Conservation (phyloP, 2,329 filamentous ascomycete genomes). For the Claviceps sp. region DNA sequence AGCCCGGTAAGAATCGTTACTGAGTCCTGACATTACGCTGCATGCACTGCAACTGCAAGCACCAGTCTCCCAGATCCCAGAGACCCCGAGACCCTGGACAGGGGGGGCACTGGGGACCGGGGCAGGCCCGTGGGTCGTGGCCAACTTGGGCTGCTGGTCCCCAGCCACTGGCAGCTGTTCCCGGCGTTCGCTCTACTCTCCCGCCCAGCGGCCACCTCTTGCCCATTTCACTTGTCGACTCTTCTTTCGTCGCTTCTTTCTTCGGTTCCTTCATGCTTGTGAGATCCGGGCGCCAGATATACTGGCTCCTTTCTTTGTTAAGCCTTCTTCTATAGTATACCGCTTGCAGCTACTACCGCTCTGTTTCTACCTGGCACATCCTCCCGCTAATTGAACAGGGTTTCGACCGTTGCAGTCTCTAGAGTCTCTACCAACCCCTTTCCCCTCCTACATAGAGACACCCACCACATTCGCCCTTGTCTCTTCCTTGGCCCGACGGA, state of each 20-base stretch:
- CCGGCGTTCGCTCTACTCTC: background rate
- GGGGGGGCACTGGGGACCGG: background rate
- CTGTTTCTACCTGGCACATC: background rate
- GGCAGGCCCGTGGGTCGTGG: background rate
- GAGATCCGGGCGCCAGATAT: background rate
- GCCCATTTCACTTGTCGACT: background rate
- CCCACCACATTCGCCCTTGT: background rate
- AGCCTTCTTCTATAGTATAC: background rate
- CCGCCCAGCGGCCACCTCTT: background rate
- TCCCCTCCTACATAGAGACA: background rate
- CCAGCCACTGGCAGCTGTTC: background rate
- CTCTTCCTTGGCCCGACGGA: background rate
- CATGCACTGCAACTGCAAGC: background rate
- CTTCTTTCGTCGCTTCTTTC: background rate
- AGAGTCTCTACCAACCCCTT: conserved; percentile 1
- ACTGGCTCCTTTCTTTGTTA: background rate
- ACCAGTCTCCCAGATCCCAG: background rate
- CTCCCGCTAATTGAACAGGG: background rate
- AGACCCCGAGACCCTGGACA: background rate
- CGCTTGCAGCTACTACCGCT: background rate
- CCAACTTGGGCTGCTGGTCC: background rate
- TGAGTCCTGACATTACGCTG: background rate
- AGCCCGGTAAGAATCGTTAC: background rate
- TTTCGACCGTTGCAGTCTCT: background rate
- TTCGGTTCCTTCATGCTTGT: background rate